Conservation (phyloP, 75 land plant genomes). For the Ceratopteris richardii region DNA sequence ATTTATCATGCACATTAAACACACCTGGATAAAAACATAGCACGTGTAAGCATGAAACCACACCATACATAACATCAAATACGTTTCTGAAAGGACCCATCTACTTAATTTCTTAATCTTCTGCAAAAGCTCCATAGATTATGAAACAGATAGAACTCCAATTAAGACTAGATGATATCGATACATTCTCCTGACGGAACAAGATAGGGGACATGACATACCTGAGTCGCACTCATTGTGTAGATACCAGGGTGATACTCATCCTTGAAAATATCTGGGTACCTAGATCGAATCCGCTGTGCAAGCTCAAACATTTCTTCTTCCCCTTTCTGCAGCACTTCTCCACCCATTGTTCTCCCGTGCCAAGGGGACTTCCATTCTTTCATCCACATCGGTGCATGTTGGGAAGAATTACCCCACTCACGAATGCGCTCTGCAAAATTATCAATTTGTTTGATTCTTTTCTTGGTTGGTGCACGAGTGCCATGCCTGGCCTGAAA, state of each 20-base stretch:
- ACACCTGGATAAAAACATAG: too few relatives aligned
- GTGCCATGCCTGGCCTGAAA: conserved; percentile 91
- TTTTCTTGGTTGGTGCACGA: conserved; percentile 83
- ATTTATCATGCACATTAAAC: too few relatives aligned
- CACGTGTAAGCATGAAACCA: too few relatives aligned
- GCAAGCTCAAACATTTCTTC: conserved; percentile 75
- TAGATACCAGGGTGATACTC: conserved; percentile 81
- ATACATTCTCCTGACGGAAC: too few relatives aligned
- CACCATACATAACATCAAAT: too few relatives aligned
- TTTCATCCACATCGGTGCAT: conserved; percentile 47
- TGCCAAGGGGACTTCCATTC: conserved; percentile 88
- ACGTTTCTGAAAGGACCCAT: too few relatives aligned
- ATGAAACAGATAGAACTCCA: too few relatives aligned
- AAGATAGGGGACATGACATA: too few relatives aligned
- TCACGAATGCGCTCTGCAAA: conserved; percentile 36
- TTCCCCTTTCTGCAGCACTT: conserved; percentile 62
- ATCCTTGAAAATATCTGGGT: conserved; percentile 52
- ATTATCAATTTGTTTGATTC: conserved; percentile 51
- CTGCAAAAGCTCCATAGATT: too few relatives aligned
- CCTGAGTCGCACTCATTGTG: conserved; percentile 83
- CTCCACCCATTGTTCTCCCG: conserved; percentile 58
- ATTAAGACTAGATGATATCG: too few relatives aligned
- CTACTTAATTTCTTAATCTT: too few relatives aligned
- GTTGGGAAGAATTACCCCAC: conserved; percentile 25
- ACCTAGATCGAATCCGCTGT: conserved; percentile 48